These are phyloP conservation scores for Lepidium africanum DNA, from an alignment of 345 rosid species.

Conservation along the genomic window DNA sequence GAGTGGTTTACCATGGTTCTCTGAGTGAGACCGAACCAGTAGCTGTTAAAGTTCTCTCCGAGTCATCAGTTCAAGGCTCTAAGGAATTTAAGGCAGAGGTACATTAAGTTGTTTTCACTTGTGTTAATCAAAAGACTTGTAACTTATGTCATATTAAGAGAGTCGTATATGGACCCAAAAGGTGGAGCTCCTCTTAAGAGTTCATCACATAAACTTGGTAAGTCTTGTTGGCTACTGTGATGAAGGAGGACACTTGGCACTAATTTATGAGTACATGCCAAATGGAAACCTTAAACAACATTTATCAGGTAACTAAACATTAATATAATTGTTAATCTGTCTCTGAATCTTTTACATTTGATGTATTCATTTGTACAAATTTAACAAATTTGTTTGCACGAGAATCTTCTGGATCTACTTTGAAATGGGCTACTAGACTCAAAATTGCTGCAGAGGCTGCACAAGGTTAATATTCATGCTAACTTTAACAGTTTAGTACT, in stretches of 20 bases:
- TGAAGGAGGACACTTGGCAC: slow-evolving; percentile 30
- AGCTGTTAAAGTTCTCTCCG: slow-evolving; percentile 32
- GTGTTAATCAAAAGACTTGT: background rate
- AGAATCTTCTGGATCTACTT: background rate
- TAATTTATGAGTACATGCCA: slow-evolving; percentile 40
- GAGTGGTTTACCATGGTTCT: slow-evolving; percentile 27
- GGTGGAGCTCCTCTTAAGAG: slow-evolving; percentile 36
- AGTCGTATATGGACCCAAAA: background rate
- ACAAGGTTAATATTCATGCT: background rate
- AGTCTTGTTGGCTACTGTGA: slow-evolving; percentile 33
- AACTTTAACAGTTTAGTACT: background rate
- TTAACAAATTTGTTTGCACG: slow-evolving; percentile 7
- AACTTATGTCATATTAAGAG: background rate
- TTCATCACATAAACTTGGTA: slow-evolving; percentile 36
- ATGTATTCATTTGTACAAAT: background rate
- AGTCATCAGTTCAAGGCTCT: slow-evolving; percentile 31
- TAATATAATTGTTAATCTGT: background rate
- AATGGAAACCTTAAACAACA: slow-evolving; percentile 25
- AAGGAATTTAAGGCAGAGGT: slow-evolving; percentile 31
- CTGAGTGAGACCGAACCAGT: slow-evolving; percentile 7
- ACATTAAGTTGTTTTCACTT: background rate
- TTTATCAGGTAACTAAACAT: slow-evolving; percentile 14
- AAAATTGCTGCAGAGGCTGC: slow-evolving; percentile 16
- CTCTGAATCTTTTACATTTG: background rate
- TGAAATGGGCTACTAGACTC: slow-evolving; percentile 21